Evolutionary conservation across 192 early-diverging fungal genomes (phyloP).

Genomic region (Coemansia umbellata): DNA sequence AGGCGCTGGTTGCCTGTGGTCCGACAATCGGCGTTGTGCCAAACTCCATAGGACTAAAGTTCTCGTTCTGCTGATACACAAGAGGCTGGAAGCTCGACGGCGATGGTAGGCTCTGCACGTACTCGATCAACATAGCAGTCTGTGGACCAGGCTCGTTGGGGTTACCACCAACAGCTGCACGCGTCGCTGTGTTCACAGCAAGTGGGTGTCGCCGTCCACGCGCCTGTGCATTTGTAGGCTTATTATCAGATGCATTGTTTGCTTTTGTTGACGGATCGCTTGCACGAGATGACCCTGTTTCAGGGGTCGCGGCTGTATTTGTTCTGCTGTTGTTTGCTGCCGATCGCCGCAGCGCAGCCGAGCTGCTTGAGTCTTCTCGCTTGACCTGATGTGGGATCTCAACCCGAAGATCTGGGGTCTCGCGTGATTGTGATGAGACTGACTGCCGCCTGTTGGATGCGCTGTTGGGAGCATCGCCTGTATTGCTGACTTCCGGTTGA

Average conservation of each 20-base stretch:
- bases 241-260: neutral
- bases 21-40: conserved; percentile 67
- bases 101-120: conserved; percentile 67
- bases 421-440: too few species aligned
- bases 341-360: conserved; percentile 10
- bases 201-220: conserved; percentile 40
- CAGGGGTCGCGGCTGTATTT: conserved; percentile 16
- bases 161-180: conserved; percentile 8
- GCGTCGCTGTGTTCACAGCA: conserved; percentile 41
- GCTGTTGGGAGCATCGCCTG: neutral
- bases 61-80: conserved; percentile 66
- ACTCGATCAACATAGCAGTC: conserved; percentile 59
- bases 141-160: conserved; percentile 60
- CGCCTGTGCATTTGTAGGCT: neutral
- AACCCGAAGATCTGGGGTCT: conserved; percentile 26
- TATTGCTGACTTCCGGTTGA: neutral
- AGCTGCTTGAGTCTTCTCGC: conserved; percentile 3
- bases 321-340: conserved; percentile 8
- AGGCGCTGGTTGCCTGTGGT: conserved; percentile 54
- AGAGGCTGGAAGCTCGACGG: conserved; percentile 74
- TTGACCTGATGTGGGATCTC: conserved; percentile 23
- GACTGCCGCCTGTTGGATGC: conserved; percentile 2
- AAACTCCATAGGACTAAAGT: conserved; percentile 76
- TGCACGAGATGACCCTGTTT: conserved; percentile 3
- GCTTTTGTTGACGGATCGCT: neutral